Conservation (phyloP, 129 eudicot genomes). For the Chrysanthemum seticuspe region DNA sequence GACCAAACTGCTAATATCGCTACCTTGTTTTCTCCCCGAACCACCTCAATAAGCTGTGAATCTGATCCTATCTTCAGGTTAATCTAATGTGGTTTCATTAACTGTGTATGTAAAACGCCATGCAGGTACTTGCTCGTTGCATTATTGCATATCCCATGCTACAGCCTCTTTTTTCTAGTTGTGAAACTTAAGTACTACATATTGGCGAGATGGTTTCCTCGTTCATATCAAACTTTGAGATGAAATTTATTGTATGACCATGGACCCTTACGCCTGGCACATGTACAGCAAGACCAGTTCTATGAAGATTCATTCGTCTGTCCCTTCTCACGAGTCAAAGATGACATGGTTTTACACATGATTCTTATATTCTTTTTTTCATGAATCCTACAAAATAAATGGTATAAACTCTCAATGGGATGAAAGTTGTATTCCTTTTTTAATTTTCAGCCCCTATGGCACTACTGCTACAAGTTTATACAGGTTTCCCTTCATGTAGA, state of each 20-base stretch:
- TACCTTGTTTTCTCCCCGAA: background rate
- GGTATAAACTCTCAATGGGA: background rate
- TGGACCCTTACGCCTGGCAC: too few relatives aligned
- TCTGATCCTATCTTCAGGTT: background rate
- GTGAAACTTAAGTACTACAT: slow-evolving; percentile 51
- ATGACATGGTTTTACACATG: background rate
- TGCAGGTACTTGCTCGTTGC: slow-evolving; percentile 53
- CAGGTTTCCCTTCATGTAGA: background rate
- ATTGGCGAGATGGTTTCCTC: slow-evolving; percentile 63
- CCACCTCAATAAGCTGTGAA: background rate
- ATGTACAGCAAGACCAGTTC: background rate
- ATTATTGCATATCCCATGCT: slow-evolving; percentile 69
- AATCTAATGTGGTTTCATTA: background rate
- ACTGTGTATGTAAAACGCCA: background rate
- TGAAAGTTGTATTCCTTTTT: background rate
- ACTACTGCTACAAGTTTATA: background rate
- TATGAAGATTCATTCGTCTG: background rate
- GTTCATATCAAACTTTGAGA: slow-evolving; percentile 42
- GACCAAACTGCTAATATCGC: background rate
- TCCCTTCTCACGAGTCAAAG: background rate
- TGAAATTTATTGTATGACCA: slow-evolving; percentile 6
- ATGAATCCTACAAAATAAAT: background rate
- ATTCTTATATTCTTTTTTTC: background rate
- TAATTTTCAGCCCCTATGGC: background rate
- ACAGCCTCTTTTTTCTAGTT: slow-evolving; percentile 40